phyloP scores from a whole-genome alignment of 495 filamentous ascomycete species.

The Daldinia loculata region DNA sequence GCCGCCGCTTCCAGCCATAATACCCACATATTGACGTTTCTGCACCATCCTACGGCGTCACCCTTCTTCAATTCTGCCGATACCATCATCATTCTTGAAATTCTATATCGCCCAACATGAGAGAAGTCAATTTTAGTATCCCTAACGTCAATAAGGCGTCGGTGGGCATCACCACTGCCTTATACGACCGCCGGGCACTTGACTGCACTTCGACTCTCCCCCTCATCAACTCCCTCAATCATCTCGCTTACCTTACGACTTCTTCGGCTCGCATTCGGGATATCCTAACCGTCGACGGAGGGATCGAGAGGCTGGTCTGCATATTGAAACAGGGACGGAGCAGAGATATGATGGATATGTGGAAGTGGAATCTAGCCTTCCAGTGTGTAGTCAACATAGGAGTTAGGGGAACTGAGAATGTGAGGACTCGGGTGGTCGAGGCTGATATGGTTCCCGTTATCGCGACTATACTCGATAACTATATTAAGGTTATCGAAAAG shows the following conservation, averaged over 20 bases:
- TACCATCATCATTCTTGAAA: constrained; percentile 9
- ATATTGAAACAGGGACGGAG: constrained; percentile 96
- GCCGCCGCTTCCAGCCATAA: constrained; percentile 5
- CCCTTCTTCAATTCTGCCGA: constrained; percentile 22
- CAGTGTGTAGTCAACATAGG: constrained; percentile 99
- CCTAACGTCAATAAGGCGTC: constrained; percentile 99
- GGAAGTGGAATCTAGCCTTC: constrained; percentile 99
- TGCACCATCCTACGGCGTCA: constrained; percentile 22
- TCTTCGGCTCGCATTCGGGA: constrained; percentile 98
- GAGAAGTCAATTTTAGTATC: constrained; percentile 99
- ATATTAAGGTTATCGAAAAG: constrained; percentile 94
- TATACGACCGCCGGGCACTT: constrained; percentile 95
- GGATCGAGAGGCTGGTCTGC: constrained; percentile 93
- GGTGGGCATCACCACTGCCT: constrained; percentile 96
- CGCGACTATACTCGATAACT: constrained; percentile 98
- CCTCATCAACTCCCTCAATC: constrained; percentile 97
- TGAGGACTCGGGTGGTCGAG: constrained; percentile 94
- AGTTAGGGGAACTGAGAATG: constrained; percentile 90
- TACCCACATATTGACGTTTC: constrained; percentile 10
- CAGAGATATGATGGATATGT: constrained; percentile 99
- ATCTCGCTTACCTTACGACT: constrained; percentile 96
- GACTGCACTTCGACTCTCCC: constrained; percentile 98
- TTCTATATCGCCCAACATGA: constrained; percentile 68
- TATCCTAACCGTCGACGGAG: constrained; percentile 97
- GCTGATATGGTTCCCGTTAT: constrained; percentile 99